Evolutionary conservation across 768 basidiomycete genomes (phyloP).

Genomic region (Termitomyces heimii): DNA sequence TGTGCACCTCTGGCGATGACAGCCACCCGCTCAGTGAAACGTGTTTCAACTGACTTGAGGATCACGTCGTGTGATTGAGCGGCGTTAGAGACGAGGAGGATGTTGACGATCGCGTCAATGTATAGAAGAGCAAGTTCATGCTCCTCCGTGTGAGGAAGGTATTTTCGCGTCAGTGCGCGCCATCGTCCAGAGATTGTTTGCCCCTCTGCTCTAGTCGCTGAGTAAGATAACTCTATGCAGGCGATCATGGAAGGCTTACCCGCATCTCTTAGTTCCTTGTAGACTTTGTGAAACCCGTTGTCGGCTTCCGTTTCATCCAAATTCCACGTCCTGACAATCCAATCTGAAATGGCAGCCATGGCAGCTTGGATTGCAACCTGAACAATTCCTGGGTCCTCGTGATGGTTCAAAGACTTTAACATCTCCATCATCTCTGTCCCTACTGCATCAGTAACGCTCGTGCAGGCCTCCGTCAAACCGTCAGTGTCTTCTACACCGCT

Average conservation of each 20-base stretch:
- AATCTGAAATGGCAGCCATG: conserved; percentile 40
- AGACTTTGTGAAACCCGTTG: conserved; percentile 31
- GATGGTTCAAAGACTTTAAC: conserved; percentile 30
- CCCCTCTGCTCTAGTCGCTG: conserved; percentile 23
- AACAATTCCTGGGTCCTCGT: conserved; percentile 33
- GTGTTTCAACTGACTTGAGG: conserved; percentile 30
- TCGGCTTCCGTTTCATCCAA: conserved; percentile 44
- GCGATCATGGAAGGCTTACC: conserved; percentile 19
- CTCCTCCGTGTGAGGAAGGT: conserved; percentile 16
- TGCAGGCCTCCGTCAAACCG: conserved; percentile 20
- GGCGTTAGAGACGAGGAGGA: conserved; percentile 33
- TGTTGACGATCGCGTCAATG: conserved; percentile 33
- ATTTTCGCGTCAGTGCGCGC: conserved; percentile 32
- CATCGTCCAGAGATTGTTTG: conserved; percentile 39
- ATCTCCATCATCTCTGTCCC: conserved; percentile 32
- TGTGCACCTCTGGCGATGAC: conserved; percentile 39
- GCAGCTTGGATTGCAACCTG: conserved; percentile 41
- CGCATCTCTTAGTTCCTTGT: conserved; percentile 25
- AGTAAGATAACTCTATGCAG: neutral
- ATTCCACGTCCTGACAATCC: conserved; percentile 47
- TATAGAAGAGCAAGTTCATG: conserved; percentile 28
- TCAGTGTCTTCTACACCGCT: conserved; percentile 7
- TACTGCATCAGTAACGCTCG: conserved; percentile 22
- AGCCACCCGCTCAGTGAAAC: conserved; percentile 37
- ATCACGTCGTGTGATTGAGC: conserved; percentile 22